Evolutionary conservation across 176 grass and related monocot genomes (phyloP).

Genomic region (Oryza glumipatula): DNA sequence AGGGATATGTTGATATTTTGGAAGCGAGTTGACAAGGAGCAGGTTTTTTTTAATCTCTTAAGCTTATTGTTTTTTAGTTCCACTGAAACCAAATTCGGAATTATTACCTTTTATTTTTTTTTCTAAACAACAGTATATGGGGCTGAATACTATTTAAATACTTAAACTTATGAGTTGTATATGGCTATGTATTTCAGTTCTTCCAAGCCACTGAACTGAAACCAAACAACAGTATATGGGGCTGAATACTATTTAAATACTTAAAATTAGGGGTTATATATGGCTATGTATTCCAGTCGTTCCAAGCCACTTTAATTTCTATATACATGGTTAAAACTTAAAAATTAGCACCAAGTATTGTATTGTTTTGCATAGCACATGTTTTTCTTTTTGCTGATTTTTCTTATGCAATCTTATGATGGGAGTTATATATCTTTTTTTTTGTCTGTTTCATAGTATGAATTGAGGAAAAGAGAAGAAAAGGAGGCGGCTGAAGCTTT

Average conservation of each 20-base stretch:
- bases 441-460: constrained; percentile 59
- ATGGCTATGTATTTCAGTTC: constrained; percentile 10
- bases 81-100: constrained; percentile 17
- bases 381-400: background rate
- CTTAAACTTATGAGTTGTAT: constrained; percentile 13
- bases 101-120: background rate
- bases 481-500: constrained; percentile 95
- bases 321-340: background rate
- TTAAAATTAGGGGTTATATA: constrained; percentile 21
- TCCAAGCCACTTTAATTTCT: constrained; percentile 9
- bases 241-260: constrained; percentile 9
- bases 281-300: background rate
- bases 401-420: constrained; percentile 17
- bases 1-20: constrained; percentile 99
- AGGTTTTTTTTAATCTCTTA: constrained; percentile 56
- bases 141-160: constrained; percentile 10
- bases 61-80: constrained; percentile 1
- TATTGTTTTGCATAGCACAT: constrained; percentile 8
- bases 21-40: constrained; percentile 98
- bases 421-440: background rate
- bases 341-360: background rate
- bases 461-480: constrained; percentile 97
- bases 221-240: background rate
- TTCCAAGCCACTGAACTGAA: background rate
- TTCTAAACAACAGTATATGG: background rate